Base-by-base conservation (phyloP, 306 rosid genomes). In the Trifolium repens region DNA sequence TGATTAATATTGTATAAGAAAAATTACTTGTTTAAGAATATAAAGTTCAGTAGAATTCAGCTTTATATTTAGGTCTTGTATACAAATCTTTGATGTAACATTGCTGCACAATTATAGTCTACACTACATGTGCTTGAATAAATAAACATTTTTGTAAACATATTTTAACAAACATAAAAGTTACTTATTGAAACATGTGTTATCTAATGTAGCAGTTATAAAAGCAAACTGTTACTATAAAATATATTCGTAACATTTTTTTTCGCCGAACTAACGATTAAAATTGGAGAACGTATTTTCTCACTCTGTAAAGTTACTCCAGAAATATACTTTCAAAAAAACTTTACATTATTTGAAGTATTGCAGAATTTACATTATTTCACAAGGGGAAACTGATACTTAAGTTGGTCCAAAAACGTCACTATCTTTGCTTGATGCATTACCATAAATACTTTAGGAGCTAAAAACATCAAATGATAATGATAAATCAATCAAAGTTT, bases 341-440 rank as follows among this genome's bases (percentile, higher is more conserved):
- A 27, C 30, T 27, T 27, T 27, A 2, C 2, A 27, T 27, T 27
- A 27, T 27, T 27, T 27, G 30, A 27, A 1, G 39, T 35, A 35
- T 35, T 7, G 5, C 39, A 35, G 7, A 9, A 39, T 50, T 50
- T 14, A 5, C 55, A 50, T 50, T 15, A n/a, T 50, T 50, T 15
- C 1, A n/a, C 22, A 50, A 50, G 8, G 8, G 22, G 9, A 50
- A 50, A 50, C 22, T 6, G 9, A 50, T 50, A n/a, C 22, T n/a
- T 50, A 50, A n/a, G 19, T 15, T 50, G 27, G 27, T 16, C 85
- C 68, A 59, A 27, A 67, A 67, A 67, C 8, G 39, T 77, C 82
- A 26, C 37, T 15, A 58, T 59, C 19, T 3, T 39, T 39, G 42
- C 40, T 37, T 6, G 40, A 37, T 37, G 8, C 40, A 37, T 37